Percentiles rank a stretch among this genome's conserved stretches.
phyloP scores from a whole-genome alignment of 2,329 filamentous ascomycete genomes.

The Chaetothyriales sp. region DNA sequence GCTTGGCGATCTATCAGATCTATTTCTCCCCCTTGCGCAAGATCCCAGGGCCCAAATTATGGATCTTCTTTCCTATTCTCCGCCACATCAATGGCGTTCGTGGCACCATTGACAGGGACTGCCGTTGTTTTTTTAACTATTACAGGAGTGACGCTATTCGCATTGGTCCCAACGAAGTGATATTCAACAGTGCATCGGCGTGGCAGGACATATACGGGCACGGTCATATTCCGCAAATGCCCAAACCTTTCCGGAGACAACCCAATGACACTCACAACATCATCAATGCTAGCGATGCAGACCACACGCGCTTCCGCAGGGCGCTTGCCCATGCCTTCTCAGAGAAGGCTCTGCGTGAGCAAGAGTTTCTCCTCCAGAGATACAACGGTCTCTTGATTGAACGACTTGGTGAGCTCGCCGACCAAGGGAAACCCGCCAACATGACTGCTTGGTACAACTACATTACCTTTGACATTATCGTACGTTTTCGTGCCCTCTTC shows the following conservation, averaged over 20 bases:
- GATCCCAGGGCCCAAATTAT: constrained; percentile 69
- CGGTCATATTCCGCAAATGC: constrained; percentile 4
- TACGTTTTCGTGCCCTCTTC: neutral
- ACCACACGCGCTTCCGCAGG: constrained; percentile 21
- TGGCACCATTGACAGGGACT: constrained; percentile 4
- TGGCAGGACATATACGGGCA: constrained; percentile 22
- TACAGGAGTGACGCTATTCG: neutral
- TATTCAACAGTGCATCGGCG: constrained; percentile 17
- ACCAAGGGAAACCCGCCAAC: constrained; percentile 1
- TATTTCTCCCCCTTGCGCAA: constrained; percentile 39
- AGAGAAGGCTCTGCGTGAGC: constrained; percentile 28
- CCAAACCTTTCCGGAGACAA: neutral
- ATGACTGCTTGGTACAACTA: constrained; percentile 13
- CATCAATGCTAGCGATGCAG: constrained; percentile 9
- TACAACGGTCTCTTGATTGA: constrained; percentile 9
- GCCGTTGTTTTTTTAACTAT: neutral
- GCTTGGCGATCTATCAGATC: constrained; percentile 1
- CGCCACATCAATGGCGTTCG: constrained; percentile 5
- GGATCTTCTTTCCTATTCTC: constrained; percentile 11
- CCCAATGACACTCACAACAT: neutral
- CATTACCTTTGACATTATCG: constrained; percentile 15
- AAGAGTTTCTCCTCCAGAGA: constrained; percentile 20
- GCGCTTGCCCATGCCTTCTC: constrained; percentile 30
- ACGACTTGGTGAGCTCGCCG: constrained; percentile 1
- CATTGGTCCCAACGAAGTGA: constrained; percentile 17